A percentile compares a stretch with the other conserved stretches of the same genome.
Conservation (phyloP, 1,284 basidiomycete species). For the Pseudozyma sp. region DNA sequence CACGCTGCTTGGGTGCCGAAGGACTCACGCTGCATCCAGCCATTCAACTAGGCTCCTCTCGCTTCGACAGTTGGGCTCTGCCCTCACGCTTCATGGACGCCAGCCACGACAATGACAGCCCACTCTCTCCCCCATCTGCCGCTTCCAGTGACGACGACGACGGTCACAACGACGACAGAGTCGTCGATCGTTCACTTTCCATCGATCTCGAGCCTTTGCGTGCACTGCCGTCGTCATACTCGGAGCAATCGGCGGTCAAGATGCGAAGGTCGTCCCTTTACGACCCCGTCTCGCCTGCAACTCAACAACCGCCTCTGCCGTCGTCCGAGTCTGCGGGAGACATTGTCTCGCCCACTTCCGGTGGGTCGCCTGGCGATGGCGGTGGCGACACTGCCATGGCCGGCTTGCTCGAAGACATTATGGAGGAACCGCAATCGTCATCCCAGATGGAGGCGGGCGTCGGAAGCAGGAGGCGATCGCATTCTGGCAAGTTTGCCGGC, state of each 20-base stretch:
- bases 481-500: constrained; percentile 47
- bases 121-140: constrained; percentile 18
- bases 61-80: constrained; percentile 50
- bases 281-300: constrained; percentile 5
- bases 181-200: constrained; percentile 4
- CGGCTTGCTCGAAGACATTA: constrained; percentile 39
- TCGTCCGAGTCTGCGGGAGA: constrained; percentile 3
- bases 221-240: constrained; percentile 24
- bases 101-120: constrained; percentile 16
- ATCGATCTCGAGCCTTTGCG: constrained; percentile 39
- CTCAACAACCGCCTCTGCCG: not conserved
- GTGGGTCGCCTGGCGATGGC: constrained; percentile 16
- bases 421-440: constrained; percentile 32
- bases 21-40: constrained; percentile 20
- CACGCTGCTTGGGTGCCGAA: constrained; percentile 46
- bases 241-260: constrained; percentile 33
- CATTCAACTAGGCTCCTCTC: constrained; percentile 12
- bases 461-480: constrained; percentile 26
- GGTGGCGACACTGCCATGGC: constrained; percentile 17
- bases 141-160: constrained; percentile 26
- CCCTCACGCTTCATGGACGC: constrained; percentile 12
- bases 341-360: constrained; percentile 7
- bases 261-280: constrained; percentile 24
- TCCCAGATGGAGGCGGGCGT: not conserved
- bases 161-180: constrained; percentile 6